phyloP scores from a whole-genome alignment of 352 stramenopile genomes.

The Phytophthora rubi region DNA sequence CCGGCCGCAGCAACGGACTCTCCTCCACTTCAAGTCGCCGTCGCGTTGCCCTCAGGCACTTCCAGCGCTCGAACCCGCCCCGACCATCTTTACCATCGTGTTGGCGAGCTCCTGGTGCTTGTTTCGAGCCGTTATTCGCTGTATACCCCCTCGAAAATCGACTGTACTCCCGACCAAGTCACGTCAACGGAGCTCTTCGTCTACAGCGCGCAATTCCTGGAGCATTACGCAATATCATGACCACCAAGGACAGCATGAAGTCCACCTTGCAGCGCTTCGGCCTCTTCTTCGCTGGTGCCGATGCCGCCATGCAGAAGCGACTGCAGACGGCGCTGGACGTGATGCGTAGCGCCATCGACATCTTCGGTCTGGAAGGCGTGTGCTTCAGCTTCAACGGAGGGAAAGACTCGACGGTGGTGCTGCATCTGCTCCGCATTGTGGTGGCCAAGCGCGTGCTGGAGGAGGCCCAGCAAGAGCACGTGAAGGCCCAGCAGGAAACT shows the following conservation, averaged over 20 bases:
- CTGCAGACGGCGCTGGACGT: constrained; percentile 78
- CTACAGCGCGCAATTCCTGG: background rate
- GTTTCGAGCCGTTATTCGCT: background rate
- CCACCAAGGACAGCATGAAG: constrained; percentile 25
- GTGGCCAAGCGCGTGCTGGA: constrained; percentile 76
- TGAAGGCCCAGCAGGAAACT: constrained; percentile 19
- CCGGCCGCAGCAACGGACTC: constrained; percentile 3
- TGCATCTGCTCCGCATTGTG: constrained; percentile 89
- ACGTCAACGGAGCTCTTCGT: background rate
- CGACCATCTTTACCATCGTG: constrained; percentile 1
- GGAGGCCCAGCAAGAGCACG: constrained; percentile 33
- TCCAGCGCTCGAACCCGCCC: background rate
- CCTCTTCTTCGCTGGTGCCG: constrained; percentile 57
- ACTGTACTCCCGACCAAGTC: constrained; percentile 1
- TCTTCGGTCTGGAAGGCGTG: constrained; percentile 75
- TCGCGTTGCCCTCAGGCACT: background rate
- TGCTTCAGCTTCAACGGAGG: constrained; percentile 94
- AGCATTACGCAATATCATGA: constrained; percentile 24
- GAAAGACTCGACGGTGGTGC: constrained; percentile 93
- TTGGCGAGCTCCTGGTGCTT: constrained; percentile 9
- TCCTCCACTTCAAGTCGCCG: constrained; percentile 1
- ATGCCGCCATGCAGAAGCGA: constrained; percentile 50
- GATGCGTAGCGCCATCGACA: constrained; percentile 80
- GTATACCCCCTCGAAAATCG: background rate
- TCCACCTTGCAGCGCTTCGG: constrained; percentile 62